Percentiles rank a stretch among this genome's conserved stretches.
Conservation (phyloP, 352 stramenopile species). For the Peronospora belbahrii region DNA sequence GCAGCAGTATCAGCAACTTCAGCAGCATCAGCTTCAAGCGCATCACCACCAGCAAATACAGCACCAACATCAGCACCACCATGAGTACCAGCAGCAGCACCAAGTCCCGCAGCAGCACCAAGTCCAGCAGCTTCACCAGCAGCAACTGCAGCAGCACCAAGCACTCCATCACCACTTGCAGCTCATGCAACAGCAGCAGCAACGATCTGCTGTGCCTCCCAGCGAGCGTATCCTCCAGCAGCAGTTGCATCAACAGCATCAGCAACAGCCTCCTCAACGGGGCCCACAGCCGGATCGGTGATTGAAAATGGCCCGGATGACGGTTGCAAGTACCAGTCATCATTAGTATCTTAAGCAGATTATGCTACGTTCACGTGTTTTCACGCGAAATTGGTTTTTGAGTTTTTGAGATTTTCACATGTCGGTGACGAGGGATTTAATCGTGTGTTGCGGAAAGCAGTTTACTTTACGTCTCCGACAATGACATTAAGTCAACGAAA, state of each 20-base stretch:
- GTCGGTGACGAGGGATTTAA: too few relatives aligned
- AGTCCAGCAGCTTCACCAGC: slow-evolving; percentile 38
- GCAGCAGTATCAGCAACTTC: slow-evolving; percentile 27
- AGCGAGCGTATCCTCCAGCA: slow-evolving; percentile 29
- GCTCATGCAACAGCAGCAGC: slow-evolving; percentile 37
- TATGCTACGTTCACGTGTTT: slow-evolving; percentile 22
- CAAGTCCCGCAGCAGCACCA: slow-evolving; percentile 45
- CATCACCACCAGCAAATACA: slow-evolving; percentile 19
- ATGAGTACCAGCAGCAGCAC: slow-evolving; percentile 65
- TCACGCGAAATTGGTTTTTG: slow-evolving; percentile 3
- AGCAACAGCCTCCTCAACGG: slow-evolving; percentile 19
- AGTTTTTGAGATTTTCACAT: too few relatives aligned
- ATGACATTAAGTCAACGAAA: too few relatives aligned
- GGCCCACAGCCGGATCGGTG: slow-evolving; percentile 22
- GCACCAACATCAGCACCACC: slow-evolving; percentile 38
- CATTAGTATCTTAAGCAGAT: slow-evolving; percentile 28
- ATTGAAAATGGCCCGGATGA: slow-evolving; percentile 12
- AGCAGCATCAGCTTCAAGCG: slow-evolving; percentile 20
- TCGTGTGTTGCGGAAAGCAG: too few relatives aligned
- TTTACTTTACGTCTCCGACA: too few relatives aligned
- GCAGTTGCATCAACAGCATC: slow-evolving; percentile 25
- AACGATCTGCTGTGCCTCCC: slow-evolving; percentile 18
- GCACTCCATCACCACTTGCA: slow-evolving; percentile 42
- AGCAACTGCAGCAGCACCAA: slow-evolving; percentile 51
- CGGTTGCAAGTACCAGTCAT: slow-evolving; percentile 5